Percentiles rank a stretch among this genome's conserved stretches.
Conservation (phyloP, 2,329 filamentous ascomycete species). For the Berkeleyomyces basicola region DNA sequence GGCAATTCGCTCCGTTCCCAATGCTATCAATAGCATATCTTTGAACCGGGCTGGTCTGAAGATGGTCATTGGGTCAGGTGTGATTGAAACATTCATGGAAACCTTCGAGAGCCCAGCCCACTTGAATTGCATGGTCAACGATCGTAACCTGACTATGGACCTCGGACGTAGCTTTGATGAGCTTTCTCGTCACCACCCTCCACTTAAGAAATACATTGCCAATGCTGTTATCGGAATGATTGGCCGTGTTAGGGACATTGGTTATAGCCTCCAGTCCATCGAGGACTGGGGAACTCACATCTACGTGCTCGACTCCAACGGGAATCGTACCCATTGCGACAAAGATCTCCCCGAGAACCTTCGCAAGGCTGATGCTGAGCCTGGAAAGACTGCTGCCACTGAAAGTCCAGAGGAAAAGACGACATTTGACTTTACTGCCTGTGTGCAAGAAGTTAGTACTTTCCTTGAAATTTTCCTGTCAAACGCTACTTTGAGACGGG, state of each 20-base stretch:
- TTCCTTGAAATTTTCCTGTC: conserved; percentile 63
- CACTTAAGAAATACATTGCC: conserved; percentile 62
- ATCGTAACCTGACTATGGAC: conserved; percentile 49
- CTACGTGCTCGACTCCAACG: conserved; percentile 42
- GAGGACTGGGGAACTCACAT: conserved; percentile 67
- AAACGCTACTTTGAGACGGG: conserved; percentile 53
- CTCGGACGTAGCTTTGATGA: conserved; percentile 85
- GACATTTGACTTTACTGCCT: conserved; percentile 9
- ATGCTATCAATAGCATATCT: conserved; percentile 84
- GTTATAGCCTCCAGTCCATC: conserved; percentile 49
- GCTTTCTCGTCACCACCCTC: conserved; percentile 80
- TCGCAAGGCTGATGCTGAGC: conserved; percentile 15
- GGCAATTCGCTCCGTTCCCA: conserved; percentile 71
- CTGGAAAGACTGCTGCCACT: neutral
- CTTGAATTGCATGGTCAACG: conserved; percentile 65
- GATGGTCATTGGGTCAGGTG: conserved; percentile 67
- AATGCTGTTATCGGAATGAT: conserved; percentile 83
- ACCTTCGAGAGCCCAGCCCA: conserved; percentile 92
- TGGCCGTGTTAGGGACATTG: conserved; percentile 59
- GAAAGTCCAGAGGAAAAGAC: neutral
- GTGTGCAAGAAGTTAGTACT: conserved; percentile 33
- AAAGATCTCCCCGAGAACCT: conserved; percentile 22
- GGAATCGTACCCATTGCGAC: conserved; percentile 35
- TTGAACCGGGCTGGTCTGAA: conserved; percentile 77
- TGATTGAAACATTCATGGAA: conserved; percentile 76